These are phyloP conservation scores for Chenopodium album DNA, from an alignment of 148 eudicot genomes.

Conservation along the genomic window DNA sequence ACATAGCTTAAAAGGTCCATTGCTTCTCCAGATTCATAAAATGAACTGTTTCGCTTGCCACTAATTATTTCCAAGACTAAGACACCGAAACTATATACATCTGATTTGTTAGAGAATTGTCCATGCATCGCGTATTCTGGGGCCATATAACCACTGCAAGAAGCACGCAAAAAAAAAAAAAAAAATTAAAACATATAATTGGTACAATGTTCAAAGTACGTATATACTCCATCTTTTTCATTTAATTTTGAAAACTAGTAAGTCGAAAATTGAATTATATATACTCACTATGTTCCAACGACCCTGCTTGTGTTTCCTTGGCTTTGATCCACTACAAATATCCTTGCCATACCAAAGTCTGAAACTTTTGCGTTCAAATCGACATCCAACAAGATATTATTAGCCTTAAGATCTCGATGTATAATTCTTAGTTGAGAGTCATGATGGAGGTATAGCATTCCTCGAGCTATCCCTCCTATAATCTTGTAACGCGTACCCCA, in stretches of 20 bases:
- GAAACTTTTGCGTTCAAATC: slow-evolving; percentile 36
- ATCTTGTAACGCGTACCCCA: slow-evolving; percentile 26
- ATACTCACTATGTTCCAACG: slow-evolving; percentile 39
- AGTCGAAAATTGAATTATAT: neutral
- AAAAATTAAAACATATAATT: too few species aligned
- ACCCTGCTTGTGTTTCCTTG: slow-evolving; percentile 29
- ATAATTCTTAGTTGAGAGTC: slow-evolving; percentile 38
- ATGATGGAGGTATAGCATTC: slow-evolving; percentile 39
- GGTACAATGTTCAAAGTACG: too few species aligned
- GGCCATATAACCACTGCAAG: slow-evolving; percentile 45
- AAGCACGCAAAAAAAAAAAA: too few species aligned
- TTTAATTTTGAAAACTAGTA: neutral
- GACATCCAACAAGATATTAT: slow-evolving; percentile 36
- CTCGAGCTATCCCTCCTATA: slow-evolving; percentile 26
- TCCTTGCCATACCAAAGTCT: slow-evolving; percentile 22
- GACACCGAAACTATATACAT: slow-evolving; percentile 48
- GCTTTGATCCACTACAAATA: slow-evolving; percentile 34
- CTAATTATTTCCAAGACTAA: slow-evolving; percentile 39
- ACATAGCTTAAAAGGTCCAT: slow-evolving; percentile 39
- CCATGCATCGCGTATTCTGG: slow-evolving; percentile 44
- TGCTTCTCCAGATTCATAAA: neutral
- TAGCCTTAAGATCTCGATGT: slow-evolving; percentile 39
- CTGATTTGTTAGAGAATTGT: slow-evolving; percentile 37
- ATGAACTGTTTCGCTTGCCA: slow-evolving; percentile 31
- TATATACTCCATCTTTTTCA: too few species aligned